Percentiles rank a stretch among this genome's conserved stretches.
phyloP scores from a whole-genome alignment of 2,329 filamentous ascomycete species.

The Mycosphaerella sp. region DNA sequence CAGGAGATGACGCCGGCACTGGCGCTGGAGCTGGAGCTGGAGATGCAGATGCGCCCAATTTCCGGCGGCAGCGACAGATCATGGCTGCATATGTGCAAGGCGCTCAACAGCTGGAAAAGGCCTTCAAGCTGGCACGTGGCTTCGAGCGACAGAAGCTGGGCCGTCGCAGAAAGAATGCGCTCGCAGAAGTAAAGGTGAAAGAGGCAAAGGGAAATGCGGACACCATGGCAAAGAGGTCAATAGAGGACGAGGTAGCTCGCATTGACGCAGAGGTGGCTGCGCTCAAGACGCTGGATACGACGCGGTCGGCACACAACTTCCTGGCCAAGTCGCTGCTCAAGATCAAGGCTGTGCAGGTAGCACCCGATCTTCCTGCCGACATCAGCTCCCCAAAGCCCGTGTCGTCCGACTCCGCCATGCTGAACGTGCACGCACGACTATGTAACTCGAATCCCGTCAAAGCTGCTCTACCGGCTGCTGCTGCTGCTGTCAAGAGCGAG shows the following conservation, averaged over 20 bases:
- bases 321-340: conserved; percentile 52
- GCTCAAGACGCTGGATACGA: conserved; percentile 51
- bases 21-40: conserved; percentile 17
- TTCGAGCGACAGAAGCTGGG: conserved; percentile 71
- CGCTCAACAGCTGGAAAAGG: conserved; percentile 56
- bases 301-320: conserved; percentile 46
- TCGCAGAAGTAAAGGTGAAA: conserved; percentile 31
- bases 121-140: conserved; percentile 65
- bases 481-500: conserved; percentile 38
- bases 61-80: conserved; percentile 20
- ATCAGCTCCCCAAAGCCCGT: conserved; percentile 36
- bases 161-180: conserved; percentile 54
- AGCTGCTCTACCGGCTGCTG: conserved; percentile 45
- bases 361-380: conserved; percentile 42
- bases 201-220: background rate
- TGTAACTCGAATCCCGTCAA: conserved; percentile 56
- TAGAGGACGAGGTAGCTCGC: conserved; percentile 43
- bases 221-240: conserved; percentile 33
- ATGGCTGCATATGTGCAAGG: conserved; percentile 34
- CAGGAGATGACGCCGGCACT: conserved; percentile 4
- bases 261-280: conserved; percentile 57
- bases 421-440: conserved; percentile 54
- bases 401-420: conserved; percentile 40
- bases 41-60: conserved; percentile 26
- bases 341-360: conserved; percentile 51